phyloP scores from a whole-genome alignment of 2,329 filamentous ascomycete species.

The Pseudogymnoascus sp. region DNA sequence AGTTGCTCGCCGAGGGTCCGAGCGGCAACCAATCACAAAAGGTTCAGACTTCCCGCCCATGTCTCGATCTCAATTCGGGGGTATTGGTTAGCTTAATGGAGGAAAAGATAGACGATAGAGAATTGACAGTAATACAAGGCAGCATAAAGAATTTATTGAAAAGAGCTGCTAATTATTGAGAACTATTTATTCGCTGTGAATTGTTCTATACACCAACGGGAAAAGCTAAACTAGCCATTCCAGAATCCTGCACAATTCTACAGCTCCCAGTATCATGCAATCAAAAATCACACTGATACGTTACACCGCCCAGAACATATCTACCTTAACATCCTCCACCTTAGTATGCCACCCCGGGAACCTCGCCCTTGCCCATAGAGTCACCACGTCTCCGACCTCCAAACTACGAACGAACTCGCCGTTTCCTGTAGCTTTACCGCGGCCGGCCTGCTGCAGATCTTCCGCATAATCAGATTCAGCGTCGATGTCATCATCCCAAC shows the following conservation, averaged over 20 bases:
- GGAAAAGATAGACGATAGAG: neutral
- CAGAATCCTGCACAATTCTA: neutral
- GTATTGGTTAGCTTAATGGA: neutral
- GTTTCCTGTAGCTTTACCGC: constrained; percentile 43
- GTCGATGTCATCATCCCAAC: constrained; percentile 41
- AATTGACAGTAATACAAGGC: neutral
- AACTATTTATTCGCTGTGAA: neutral
- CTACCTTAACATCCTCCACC: constrained; percentile 43
- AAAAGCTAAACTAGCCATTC: neutral
- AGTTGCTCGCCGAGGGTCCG: neutral
- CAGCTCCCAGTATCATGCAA: neutral
- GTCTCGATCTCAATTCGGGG: neutral
- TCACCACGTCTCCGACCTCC: constrained; percentile 53
- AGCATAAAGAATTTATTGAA: neutral
- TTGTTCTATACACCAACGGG: no score
- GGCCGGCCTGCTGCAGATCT: constrained; percentile 34
- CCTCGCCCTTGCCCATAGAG: constrained; percentile 53
- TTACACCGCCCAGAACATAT: constrained; percentile 52
- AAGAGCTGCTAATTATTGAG: neutral
- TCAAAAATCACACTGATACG: neutral
- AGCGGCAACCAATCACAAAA: neutral
- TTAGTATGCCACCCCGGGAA: constrained; percentile 49
- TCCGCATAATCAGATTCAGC: constrained; percentile 36
- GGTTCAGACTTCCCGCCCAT: neutral
- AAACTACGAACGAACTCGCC: constrained; percentile 51